phyloP scores from a whole-genome alignment of 2,329 filamentous ascomycete genomes.

The Pseudogymnoascus sp. region DNA sequence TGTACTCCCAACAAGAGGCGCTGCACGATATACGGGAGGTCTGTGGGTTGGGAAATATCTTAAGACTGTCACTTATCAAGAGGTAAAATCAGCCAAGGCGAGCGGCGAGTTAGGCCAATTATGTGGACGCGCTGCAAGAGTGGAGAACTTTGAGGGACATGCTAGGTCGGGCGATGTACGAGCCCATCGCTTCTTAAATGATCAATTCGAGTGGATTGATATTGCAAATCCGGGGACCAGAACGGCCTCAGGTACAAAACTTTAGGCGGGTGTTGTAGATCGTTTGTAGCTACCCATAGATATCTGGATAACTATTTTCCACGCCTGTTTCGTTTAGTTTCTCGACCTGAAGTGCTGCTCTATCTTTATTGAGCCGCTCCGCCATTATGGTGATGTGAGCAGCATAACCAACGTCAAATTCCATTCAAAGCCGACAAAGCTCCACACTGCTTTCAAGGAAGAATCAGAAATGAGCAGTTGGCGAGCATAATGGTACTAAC shows the following conservation, averaged over 20 bases:
- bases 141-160: constrained; percentile 47
- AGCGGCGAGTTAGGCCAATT: constrained; percentile 42
- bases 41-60: constrained; percentile 50
- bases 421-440: no score
- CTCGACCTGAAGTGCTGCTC: neutral
- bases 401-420: no score
- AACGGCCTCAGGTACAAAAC: neutral
- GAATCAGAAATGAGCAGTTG: no score
- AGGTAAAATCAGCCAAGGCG: constrained; percentile 36
- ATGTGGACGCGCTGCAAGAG: constrained; percentile 42
- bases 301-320: neutral
- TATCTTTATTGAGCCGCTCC: neutral
- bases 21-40: constrained; percentile 43
- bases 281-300: neutral
- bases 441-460: no score
- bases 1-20: constrained; percentile 43
- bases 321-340: neutral
- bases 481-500: no score
- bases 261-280: neutral
- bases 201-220: constrained; percentile 38
- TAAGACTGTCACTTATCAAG: constrained; percentile 46
- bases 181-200: constrained; percentile 36
- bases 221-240: constrained; percentile 12
- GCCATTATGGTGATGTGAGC: no score
- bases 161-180: constrained; percentile 44